phyloP scores from a whole-genome alignment of 2,329 filamentous ascomycete species.

The Neobulgaria alba region DNA sequence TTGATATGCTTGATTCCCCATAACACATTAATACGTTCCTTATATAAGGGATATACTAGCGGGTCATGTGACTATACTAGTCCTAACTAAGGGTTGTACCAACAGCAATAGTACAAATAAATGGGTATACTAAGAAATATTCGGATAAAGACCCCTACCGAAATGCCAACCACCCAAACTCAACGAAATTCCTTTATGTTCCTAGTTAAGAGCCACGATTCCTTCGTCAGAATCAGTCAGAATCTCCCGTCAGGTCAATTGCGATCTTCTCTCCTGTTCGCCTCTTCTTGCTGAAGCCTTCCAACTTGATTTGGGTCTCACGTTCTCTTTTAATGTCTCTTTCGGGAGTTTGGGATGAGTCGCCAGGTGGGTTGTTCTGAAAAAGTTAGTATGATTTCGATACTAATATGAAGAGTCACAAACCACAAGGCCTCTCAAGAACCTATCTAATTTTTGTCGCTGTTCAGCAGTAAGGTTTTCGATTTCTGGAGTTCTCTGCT shows the following conservation, averaged over 20 bases:
- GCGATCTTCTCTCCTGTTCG: not conserved
- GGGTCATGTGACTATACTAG: too few relatives aligned
- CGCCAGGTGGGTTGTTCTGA: not conserved
- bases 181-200: too few relatives aligned
- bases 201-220: not conserved
- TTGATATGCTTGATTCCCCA: too few relatives aligned
- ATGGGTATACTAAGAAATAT: too few relatives aligned
- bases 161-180: too few relatives aligned
- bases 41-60: too few relatives aligned
- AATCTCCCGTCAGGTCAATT: conserved; percentile 1
- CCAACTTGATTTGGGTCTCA: not conserved
- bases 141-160: too few relatives aligned
- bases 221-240: not conserved
- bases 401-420: not conserved
- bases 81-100: too few relatives aligned
- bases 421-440: not conserved
- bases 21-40: too few relatives aligned
- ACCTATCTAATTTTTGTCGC: not conserved
- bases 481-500: not conserved
- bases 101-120: too few relatives aligned
- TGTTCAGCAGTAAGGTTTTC: not conserved
- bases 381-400: not conserved
- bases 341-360: not conserved
- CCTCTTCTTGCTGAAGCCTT: not conserved
- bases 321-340: not conserved